A percentile compares a stretch with the other conserved stretches of the same genome.
These are phyloP conservation scores for Pseudozyma flocculosa DNA, from an alignment of 1,284 basidiomycete genomes.

Conservation along the genomic window DNA sequence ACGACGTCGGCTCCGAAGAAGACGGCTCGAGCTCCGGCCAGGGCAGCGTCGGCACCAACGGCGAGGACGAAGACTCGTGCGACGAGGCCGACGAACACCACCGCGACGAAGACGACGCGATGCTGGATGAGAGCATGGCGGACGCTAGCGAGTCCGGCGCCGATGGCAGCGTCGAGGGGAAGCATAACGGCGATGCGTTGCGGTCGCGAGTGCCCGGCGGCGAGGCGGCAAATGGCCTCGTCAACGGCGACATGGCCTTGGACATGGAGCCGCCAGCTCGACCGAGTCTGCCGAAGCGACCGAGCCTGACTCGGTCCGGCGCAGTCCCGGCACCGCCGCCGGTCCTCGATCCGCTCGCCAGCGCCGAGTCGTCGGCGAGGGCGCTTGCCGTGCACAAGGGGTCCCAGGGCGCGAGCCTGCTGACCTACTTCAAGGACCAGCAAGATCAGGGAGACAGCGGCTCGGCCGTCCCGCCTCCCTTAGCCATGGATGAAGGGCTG, in stretches of 20 bases:
- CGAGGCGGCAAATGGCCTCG: too few relatives aligned
- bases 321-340: conserved; percentile 34
- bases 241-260: background rate
- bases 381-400: conserved; percentile 27
- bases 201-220: too few relatives aligned
- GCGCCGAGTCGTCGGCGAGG: conserved; percentile 21
- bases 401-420: conserved; percentile 26
- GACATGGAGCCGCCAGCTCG: conserved; percentile 5
- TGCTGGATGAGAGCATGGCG: conserved; percentile 6
- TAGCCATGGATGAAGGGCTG: too few relatives aligned
- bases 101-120: conserved; percentile 10
- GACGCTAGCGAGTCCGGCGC: conserved; percentile 1
- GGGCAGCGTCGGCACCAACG: conserved; percentile 46
- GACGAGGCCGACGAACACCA: conserved; percentile 16
- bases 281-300: conserved; percentile 36
- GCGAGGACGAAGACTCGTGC: conserved; percentile 32
- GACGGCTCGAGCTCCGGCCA: conserved; percentile 49
- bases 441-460: conserved; percentile 5
- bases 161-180: too few relatives aligned
- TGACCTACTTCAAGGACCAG: conserved; percentile 37
- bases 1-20: conserved; percentile 55
- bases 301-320: conserved; percentile 39
- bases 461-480: conserved; percentile 12
- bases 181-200: too few relatives aligned
- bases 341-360: conserved; percentile 22